phyloP scores from a whole-genome alignment of 768 basidiomycete species.

The Termitomyces sp. region DNA sequence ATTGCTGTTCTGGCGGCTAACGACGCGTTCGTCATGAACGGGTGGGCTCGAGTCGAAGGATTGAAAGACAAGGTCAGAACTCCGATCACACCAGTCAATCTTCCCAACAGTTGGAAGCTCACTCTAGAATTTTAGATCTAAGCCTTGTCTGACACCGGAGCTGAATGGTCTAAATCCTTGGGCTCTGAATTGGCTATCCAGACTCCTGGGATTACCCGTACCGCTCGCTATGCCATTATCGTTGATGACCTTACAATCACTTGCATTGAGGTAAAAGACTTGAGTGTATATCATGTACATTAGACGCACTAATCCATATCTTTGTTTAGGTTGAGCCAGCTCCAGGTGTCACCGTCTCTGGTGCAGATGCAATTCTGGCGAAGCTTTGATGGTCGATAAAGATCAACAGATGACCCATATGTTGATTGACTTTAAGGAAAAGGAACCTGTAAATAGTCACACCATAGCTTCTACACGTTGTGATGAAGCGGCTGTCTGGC shows the following conservation, averaged over 20 bases:
- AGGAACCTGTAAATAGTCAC: constrained; percentile 2
- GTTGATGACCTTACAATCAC: constrained; percentile 68
- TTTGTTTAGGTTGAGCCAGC: constrained; percentile 40
- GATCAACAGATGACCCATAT: constrained; percentile 13
- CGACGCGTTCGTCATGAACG: constrained; percentile 73
- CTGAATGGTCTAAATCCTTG: constrained; percentile 50
- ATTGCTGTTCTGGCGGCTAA: constrained; percentile 75
- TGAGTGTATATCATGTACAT: neutral
- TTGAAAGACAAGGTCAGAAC: constrained; percentile 59
- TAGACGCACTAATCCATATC: constrained; percentile 11
- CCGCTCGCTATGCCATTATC: constrained; percentile 57
- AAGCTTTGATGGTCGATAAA: constrained; percentile 19
- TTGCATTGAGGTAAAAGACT: constrained; percentile 48
- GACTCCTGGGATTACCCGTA: constrained; percentile 48
- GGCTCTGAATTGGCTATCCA: constrained; percentile 45
- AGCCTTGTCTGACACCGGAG: constrained; percentile 49
- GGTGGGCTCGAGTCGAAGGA: constrained; percentile 53
- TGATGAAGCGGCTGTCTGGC: neutral
- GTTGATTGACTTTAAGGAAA: neutral
- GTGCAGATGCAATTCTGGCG: constrained; percentile 56
- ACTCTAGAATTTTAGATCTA: constrained; percentile 41
- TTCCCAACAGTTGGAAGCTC: neutral
- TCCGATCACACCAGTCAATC: neutral
- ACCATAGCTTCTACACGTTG: neutral
- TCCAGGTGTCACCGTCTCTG: constrained; percentile 48